Conservation (phyloP, 805 yeast genomes). For the Barnettozyma salicaria region DNA sequence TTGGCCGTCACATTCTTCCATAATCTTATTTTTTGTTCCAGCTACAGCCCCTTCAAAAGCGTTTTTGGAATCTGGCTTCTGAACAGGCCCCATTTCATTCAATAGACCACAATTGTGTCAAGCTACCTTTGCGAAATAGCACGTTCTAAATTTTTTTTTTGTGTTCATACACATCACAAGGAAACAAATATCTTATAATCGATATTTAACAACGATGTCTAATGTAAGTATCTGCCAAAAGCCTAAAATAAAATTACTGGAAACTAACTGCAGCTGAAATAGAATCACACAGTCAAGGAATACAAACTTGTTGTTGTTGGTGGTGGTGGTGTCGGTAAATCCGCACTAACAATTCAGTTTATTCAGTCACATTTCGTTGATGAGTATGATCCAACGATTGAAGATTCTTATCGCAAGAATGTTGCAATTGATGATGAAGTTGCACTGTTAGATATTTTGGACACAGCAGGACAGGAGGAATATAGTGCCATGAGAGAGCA, state of each 20-base stretch:
- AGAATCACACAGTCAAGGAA: constrained; percentile 48
- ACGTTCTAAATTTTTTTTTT: too few species aligned
- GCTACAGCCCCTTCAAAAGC: too few species aligned
- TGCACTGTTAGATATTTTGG: constrained; percentile 79
- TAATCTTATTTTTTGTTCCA: too few species aligned
- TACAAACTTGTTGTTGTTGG: constrained; percentile 95
- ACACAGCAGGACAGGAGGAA: constrained; percentile 98
- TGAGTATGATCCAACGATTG: constrained; percentile 98
- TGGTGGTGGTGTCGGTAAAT: constrained; percentile 98
- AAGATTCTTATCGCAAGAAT: constrained; percentile 84
- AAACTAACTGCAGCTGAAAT: not conserved
- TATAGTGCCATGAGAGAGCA: constrained; percentile 91
- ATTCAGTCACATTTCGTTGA: constrained; percentile 94
- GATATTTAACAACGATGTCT: not conserved
- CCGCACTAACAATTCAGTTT: constrained; percentile 91
- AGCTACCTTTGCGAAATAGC: too few species aligned
- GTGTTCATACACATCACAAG: too few species aligned
- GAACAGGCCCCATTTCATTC: too few species aligned
- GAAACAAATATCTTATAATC: not conserved
- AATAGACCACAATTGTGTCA: too few species aligned
- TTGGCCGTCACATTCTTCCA: too few species aligned
- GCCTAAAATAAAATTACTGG: not conserved
- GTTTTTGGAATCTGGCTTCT: too few species aligned
- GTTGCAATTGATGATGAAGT: constrained; percentile 77
- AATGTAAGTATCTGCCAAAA: not conserved